phyloP scores from a whole-genome alignment of 805 yeast genomes.

The Lachancea meyersii region DNA sequence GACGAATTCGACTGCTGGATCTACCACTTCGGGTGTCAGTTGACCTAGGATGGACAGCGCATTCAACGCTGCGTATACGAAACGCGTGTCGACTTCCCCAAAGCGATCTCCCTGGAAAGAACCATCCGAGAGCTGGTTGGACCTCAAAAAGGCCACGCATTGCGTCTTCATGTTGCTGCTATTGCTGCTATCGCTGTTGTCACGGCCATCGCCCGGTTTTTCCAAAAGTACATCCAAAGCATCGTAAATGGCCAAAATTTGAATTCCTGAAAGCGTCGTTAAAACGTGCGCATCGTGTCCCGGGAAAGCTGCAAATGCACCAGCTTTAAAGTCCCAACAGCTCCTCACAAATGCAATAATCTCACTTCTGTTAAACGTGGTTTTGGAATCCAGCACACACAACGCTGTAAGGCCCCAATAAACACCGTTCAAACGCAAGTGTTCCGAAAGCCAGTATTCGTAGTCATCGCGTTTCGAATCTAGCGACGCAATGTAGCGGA shows the following conservation, averaged over 20 bases:
- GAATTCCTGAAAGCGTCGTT: conserved; percentile 81
- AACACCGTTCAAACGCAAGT: conserved; percentile 80
- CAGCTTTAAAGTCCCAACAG: conserved; percentile 54
- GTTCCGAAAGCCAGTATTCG: conserved; percentile 87
- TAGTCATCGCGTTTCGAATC: conserved; percentile 52
- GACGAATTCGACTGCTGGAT: conserved; percentile 61
- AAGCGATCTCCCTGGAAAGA: conserved; percentile 84
- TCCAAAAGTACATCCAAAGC: conserved; percentile 39
- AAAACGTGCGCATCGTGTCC: conserved; percentile 83
- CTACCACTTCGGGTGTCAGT: conserved; percentile 49
- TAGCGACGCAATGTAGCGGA: conserved; percentile 48
- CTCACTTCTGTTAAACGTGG: conserved; percentile 53
- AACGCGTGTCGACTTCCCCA: conserved; percentile 91
- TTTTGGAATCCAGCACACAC: conserved; percentile 48
- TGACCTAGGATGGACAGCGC: conserved; percentile 63
- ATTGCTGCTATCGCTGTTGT: not conserved
- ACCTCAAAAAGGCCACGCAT: conserved; percentile 35
- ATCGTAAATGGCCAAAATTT: conserved; percentile 63
- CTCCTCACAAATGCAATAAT: conserved; percentile 61
- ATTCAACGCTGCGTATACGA: conserved; percentile 76
- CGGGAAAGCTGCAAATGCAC: conserved; percentile 90
- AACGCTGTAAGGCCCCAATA: conserved; percentile 93
- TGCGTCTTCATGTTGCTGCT: conserved; percentile 11
- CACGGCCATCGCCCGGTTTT: not conserved
- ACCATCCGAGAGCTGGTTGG: conserved; percentile 45